Base-by-base conservation (phyloP, 2,329 filamentous ascomycete genomes). In the Cladosporium sp. region DNA sequence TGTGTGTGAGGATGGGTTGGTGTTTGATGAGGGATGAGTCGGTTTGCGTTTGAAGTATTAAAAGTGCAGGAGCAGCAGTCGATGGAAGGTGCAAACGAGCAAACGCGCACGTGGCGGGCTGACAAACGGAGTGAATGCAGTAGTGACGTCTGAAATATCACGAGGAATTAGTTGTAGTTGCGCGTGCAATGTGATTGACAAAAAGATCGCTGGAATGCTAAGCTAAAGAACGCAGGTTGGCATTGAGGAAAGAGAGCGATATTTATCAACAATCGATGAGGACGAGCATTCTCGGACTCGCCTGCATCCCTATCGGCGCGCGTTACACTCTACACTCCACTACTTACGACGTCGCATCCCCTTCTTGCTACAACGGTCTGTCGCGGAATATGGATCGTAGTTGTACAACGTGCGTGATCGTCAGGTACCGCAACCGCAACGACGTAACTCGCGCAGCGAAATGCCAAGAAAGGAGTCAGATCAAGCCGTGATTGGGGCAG, bases 241-340 rank as follows among this genome's bases (percentile, higher is more conserved):
- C 8, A 12, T 20, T 20, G 29, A n/a, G 12, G 27, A 16, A 35
- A 7, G 32, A 16, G 7, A 7, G 32, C 13, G 8, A 7, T 35
- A 35, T 35, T 35, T 35, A 35, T 35, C 32, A n/a, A 35, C 13
- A 7, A 35, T 35, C 32, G 13, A n/a, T 7, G 32, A 35, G 32
- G 12, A 27, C 22, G 22, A n/a, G n/a, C n/a, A n/a, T n/a, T n/a
- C n/a, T n/a, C n/a, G n/a, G n/a, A 27, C 9, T 27, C 22, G 5
- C 22, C 12, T 19, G 25, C n/a, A 25, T 39, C 11, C 20, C 33
- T 46, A 27, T 29, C 29, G 33, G 22, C 13, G 35, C 16, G 16
- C 36, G 45, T 40, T 40, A 48, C 45, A 40, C 45, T 40, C 30
- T n/a, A 15, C 27, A 6, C 18, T 48, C 45, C 45, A 40, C 36